These are phyloP conservation scores for Vigna hirtella DNA, from an alignment of 306 rosid genomes.

Conservation along the genomic window DNA sequence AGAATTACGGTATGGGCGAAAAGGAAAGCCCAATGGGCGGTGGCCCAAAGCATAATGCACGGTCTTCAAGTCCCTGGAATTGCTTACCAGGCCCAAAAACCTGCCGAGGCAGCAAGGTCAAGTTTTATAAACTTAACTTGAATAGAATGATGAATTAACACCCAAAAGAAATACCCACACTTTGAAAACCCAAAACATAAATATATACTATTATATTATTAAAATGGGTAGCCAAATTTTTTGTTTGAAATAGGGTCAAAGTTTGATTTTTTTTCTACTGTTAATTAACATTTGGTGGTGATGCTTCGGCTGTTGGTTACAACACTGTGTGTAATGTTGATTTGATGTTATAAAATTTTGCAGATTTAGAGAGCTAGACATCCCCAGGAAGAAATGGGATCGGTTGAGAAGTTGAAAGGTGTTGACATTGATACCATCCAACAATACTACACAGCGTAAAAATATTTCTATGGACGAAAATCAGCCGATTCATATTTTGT, in stretches of 20 bases:
- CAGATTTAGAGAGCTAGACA: conserved; percentile 77
- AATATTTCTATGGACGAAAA: not conserved
- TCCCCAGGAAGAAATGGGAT: conserved; percentile 71
- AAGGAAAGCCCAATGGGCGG: conserved; percentile 77
- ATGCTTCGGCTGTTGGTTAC: not conserved
- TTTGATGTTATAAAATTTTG: not conserved
- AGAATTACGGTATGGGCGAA: conserved; percentile 70
- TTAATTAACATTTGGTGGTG: not conserved
- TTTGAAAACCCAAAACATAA: too few relatives aligned
- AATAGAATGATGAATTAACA: not conserved
- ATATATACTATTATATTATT: too few relatives aligned
- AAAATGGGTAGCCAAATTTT: too few relatives aligned
- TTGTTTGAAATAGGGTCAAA: too few relatives aligned
- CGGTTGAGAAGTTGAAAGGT: conserved; percentile 69
- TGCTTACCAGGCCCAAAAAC: conserved; percentile 69
- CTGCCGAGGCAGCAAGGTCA: conserved; percentile 80
- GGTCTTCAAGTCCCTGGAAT: conserved; percentile 65
- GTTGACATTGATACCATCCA: conserved; percentile 59
- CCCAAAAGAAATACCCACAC: too few relatives aligned
- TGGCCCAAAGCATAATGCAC: conserved; percentile 53
- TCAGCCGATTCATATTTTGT: not conserved
- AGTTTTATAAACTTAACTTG: not conserved
- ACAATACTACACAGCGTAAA: conserved; percentile 3
- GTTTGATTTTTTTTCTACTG: too few relatives aligned
- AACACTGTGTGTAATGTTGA: not conserved